A percentile compares a stretch with the other conserved stretches of the same genome.
phyloP scores from a whole-genome alignment of 2,329 filamentous ascomycete genomes.

The Fusarium nanum region DNA sequence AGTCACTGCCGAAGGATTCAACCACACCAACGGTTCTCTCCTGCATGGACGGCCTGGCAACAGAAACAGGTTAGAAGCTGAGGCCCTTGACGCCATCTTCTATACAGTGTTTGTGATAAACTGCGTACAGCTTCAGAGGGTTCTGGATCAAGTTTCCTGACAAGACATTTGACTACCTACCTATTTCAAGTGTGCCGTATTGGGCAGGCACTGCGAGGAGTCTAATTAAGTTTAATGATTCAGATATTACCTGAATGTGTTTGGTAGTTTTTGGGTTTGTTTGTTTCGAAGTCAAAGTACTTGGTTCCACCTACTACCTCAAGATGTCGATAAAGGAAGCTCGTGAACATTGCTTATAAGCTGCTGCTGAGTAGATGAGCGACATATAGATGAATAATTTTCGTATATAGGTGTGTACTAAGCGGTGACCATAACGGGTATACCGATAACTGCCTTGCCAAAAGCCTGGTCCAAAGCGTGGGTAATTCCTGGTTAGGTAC shows the following conservation, averaged over 20 bases:
- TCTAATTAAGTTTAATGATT: not conserved
- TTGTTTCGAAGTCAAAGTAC: not conserved
- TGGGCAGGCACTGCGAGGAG: constrained; percentile 25
- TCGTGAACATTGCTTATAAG: not conserved
- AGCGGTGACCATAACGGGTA: constrained; percentile 5
- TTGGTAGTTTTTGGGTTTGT: not conserved
- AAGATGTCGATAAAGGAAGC: not conserved
- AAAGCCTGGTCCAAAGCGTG: constrained; percentile 5
- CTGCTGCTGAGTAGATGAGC: not conserved
- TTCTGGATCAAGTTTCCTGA: constrained; percentile 11
- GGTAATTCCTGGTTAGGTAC: not conserved
- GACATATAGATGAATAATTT: constrained; percentile 5
- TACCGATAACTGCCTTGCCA: constrained; percentile 26
- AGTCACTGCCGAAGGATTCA: constrained; percentile 3
- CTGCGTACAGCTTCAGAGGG: constrained; percentile 6
- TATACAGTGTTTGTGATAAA: constrained; percentile 31
- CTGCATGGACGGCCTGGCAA: constrained; percentile 1
- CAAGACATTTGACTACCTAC: constrained; percentile 10
- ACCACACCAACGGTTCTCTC: constrained; percentile 24
- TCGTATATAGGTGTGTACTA: constrained; percentile 15
- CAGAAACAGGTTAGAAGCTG: constrained; percentile 17
- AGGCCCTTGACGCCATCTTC: constrained; percentile 24
- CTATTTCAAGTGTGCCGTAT: constrained; percentile 5
- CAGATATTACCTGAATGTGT: not conserved
- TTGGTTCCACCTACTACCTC: not conserved